Evolutionary conservation across 139 green algal species (phyloP).

Genomic region (Chlorella ohadii): DNA sequence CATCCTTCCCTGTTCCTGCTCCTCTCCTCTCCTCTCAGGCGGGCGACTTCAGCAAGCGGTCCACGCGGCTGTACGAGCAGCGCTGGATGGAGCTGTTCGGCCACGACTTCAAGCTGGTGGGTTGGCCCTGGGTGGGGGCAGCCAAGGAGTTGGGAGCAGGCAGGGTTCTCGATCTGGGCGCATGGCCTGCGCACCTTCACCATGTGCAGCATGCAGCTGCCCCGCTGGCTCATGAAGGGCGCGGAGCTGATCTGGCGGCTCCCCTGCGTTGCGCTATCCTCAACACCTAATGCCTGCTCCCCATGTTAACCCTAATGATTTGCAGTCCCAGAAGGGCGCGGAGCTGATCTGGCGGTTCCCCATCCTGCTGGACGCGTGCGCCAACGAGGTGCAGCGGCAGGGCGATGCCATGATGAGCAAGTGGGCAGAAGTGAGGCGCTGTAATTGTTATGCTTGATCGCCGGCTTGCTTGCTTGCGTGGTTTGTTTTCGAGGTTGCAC

Average conservation of each 20-base stretch:
- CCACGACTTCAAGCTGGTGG: slow-evolving; percentile 86
- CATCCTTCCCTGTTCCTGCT: too few species aligned
- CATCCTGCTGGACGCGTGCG: slow-evolving; percentile 86
- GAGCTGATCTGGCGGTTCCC: slow-evolving; percentile 68
- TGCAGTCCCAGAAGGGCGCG: slow-evolving; percentile 62
- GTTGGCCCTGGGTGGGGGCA: too few species aligned
- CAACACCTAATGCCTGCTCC: not conserved
- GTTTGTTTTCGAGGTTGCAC: too few species aligned
- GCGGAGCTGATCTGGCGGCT: too few species aligned
- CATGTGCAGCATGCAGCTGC: too few species aligned
- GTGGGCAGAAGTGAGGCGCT: slow-evolving; percentile 82
- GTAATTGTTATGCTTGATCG: too few species aligned
- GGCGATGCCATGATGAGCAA: slow-evolving; percentile 87
- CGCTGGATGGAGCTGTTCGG: slow-evolving; percentile 77
- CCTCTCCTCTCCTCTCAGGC: too few species aligned
- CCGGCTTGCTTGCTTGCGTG: too few species aligned
- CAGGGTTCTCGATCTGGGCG: too few species aligned
- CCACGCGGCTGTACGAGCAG: slow-evolving; percentile 70
- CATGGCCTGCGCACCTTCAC: too few species aligned
- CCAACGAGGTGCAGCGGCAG: slow-evolving; percentile 82
- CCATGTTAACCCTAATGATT: not conserved
- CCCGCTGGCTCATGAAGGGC: too few species aligned
- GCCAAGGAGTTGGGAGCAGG: too few species aligned
- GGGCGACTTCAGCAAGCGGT: slow-evolving; percentile 76
- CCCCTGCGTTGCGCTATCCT: not conserved